A percentile compares a stretch with the other conserved stretches of the same genome.
phyloP scores from a whole-genome alignment of 768 basidiomycete species.

The Hygrophorus russula region DNA sequence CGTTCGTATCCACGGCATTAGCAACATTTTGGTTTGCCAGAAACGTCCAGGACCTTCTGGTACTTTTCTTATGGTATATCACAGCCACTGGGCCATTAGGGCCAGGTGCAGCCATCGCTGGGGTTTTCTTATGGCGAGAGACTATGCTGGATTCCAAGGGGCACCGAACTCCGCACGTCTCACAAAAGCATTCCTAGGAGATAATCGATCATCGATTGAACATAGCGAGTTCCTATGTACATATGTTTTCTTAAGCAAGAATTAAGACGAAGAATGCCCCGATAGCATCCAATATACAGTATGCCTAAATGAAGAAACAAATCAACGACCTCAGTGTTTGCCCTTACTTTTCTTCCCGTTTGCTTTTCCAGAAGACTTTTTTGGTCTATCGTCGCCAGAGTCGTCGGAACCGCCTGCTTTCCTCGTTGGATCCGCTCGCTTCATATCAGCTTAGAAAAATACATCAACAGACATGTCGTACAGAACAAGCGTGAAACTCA shows the following conservation, averaged over 20 bases:
- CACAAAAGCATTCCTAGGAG: too few relatives aligned
- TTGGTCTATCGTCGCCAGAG: conserved; percentile 37
- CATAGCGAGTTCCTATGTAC: too few relatives aligned
- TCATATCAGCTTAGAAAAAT: conserved; percentile 32
- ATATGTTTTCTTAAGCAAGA: too few relatives aligned
- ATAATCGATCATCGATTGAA: too few relatives aligned
- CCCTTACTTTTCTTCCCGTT: conserved; percentile 33
- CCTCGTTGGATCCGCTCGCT: conserved; percentile 29
- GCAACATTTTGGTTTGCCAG: conserved; percentile 39
- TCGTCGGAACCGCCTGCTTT: conserved; percentile 38
- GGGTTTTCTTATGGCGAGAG: conserved; percentile 40
- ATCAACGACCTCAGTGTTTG: conserved; percentile 4
- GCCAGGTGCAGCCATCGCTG: conserved; percentile 40
- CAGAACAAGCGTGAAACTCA: conserved; percentile 19
- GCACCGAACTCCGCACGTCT: too few relatives aligned
- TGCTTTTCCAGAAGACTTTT: conserved; percentile 26
- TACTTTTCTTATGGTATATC: conserved; percentile 30
- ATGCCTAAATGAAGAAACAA: background rate
- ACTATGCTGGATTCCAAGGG: too few relatives aligned
- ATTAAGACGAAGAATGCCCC: background rate
- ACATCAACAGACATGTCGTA: background rate
- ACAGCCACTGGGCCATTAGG: conserved; percentile 32
- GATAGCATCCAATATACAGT: background rate
- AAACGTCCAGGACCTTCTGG: conserved; percentile 18
- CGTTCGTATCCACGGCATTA: conserved; percentile 26